Base-by-base conservation (phyloP, 306 rosid species). In the Acmispon strigosus region DNA sequence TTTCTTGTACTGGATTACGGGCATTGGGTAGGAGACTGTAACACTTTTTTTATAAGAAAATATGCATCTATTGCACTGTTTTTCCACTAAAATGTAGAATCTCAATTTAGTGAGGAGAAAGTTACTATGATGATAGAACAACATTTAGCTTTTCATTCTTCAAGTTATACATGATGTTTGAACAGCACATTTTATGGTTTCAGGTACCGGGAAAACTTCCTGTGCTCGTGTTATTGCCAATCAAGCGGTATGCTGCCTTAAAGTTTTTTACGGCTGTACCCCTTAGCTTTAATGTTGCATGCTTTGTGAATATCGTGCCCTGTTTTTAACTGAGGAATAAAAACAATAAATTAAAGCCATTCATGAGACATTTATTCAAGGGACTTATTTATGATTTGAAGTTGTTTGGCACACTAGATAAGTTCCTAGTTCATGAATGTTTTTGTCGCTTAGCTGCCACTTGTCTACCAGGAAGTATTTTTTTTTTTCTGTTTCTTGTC, bases 171-270 rank as follows among this genome's bases (percentile, higher is more conserved):
- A 6, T 59, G 57, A 54, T 72, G 39, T 61, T 55, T 59, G 57
- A 61, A 24, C 41, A 63, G 42, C 63, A 68, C 68, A 76, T 54
- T 78, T 59, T 50, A 20, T 73, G 74, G 69, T 81, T 81, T 84
- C 89, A 93, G 98, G 98, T 74, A 93, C 96, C 12, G 98, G 98
- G 59, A 93, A 93, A 78, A 93, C 98, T 57, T 90, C 98, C 24
- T 88, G 83, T 84, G 98, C 98, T 69, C 96, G 96, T 74, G 96
- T 90, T 54, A 90, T 93, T 81, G 97, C 98, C 72, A 86, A 80
- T 74, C 96, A 93, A 78, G 90, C 90, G 69, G 98, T 93, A 78
- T 84, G 90, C 57, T 47, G 32, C 76, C 70, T 58, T 78, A 32
- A 32, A 41, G 53, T 39, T 62, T 72, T 51, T 77, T 62, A 34